Percentiles rank a stretch among this genome's conserved stretches.
These are phyloP conservation scores for Hypoxylon sp. DNA, from an alignment of 2,329 filamentous ascomycete genomes.

Conservation along the genomic window DNA sequence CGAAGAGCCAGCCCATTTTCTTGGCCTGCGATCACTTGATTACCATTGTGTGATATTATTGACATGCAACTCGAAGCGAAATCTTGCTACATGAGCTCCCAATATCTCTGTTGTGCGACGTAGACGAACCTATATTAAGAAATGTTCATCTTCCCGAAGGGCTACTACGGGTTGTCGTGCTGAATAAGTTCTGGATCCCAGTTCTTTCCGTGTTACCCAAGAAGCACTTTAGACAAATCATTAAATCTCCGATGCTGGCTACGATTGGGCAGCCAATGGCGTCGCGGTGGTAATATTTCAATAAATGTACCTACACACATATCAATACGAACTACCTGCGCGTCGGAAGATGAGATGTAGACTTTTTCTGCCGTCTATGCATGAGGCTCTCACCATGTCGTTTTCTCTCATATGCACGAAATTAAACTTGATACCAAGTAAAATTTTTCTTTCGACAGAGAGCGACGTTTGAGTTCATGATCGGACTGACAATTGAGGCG, in stretches of 20 bases:
- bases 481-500: constrained; percentile 3
- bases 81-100: constrained; percentile 14
- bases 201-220: constrained; percentile 45
- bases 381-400: constrained; percentile 15
- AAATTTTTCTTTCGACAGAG: background rate
- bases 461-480: constrained; percentile 8
- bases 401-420: background rate
- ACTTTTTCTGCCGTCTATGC: background rate
- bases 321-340: constrained; percentile 34
- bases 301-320: constrained; percentile 19
- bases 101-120: constrained; percentile 39
- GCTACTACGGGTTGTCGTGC: constrained; percentile 36
- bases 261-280: constrained; percentile 32
- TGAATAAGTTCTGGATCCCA: constrained; percentile 38
- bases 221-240: constrained; percentile 47
- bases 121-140: constrained; percentile 37
- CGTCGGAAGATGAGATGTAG: constrained; percentile 24
- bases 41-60: constrained; percentile 4
- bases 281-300: constrained; percentile 24
- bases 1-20: constrained; percentile 20
- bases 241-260: constrained; percentile 44
- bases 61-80: constrained; percentile 36
- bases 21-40: constrained; percentile 31
- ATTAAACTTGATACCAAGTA: background rate
- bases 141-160: constrained; percentile 38